These are phyloP conservation scores for Blepharisma japonicum DNA, from an alignment of 73 alveolate species.

Conservation along the genomic window DNA sequence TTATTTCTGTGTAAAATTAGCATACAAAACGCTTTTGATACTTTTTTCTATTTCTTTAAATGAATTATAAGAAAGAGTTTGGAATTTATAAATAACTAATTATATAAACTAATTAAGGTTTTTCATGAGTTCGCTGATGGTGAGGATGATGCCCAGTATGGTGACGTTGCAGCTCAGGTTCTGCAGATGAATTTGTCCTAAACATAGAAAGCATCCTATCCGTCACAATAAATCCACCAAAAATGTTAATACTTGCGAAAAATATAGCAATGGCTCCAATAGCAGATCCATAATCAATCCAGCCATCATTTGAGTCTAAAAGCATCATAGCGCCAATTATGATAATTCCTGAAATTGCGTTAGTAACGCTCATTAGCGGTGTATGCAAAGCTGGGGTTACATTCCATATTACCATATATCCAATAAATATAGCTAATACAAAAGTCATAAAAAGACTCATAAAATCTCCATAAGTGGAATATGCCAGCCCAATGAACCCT, in stretches of 20 bases:
- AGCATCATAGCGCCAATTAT: conserved; percentile 54
- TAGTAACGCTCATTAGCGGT: conserved; percentile 69
- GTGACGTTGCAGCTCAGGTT: too few species aligned
- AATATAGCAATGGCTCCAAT: neutral
- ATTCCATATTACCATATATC: conserved; percentile 37
- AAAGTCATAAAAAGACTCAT: neutral
- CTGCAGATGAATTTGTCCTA: conserved; percentile 13
- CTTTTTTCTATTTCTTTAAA: too few species aligned
- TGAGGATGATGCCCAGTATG: too few species aligned
- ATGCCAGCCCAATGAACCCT: neutral
- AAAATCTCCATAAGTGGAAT: neutral
- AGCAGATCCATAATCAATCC: neutral
- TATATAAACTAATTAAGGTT: too few species aligned
- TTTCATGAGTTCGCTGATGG: too few species aligned
- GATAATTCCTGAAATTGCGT: conserved; percentile 79
- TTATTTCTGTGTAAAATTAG: too few species aligned
- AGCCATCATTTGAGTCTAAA: conserved; percentile 26
- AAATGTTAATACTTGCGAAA: conserved; percentile 41
- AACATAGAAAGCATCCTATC: conserved; percentile 39
- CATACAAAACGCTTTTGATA: too few species aligned
- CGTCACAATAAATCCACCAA: conserved; percentile 55
- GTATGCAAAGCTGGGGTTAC: conserved; percentile 65
- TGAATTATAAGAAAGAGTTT: too few species aligned
- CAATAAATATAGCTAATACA: conserved; percentile 27
- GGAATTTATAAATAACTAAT: too few species aligned